A percentile compares a stretch with the other conserved stretches of the same genome.
Conservation (phyloP, 768 basidiomycete genomes). For the Rhizopogon rudus region DNA sequence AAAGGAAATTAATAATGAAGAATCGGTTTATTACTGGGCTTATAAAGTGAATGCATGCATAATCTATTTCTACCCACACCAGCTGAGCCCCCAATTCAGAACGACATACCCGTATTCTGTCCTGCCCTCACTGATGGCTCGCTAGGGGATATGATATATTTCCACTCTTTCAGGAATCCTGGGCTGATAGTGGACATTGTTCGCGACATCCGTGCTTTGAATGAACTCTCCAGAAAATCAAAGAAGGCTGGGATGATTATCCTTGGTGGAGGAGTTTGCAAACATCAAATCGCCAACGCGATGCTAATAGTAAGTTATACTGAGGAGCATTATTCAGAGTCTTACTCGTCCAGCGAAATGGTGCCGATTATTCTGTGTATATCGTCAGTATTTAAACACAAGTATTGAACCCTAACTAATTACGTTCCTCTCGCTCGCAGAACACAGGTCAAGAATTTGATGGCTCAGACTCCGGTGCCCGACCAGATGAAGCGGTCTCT, state of each 20-base stretch:
- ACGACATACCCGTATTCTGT: constrained; percentile 97
- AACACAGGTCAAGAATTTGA: constrained; percentile 99
- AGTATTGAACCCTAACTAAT: neutral
- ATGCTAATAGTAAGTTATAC: constrained; percentile 83
- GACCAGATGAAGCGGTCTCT: constrained; percentile 95
- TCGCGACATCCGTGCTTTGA: constrained; percentile 85
- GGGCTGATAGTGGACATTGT: constrained; percentile 91
- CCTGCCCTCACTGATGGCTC: constrained; percentile 98
- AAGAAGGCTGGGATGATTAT: constrained; percentile 98
- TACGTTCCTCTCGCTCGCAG: constrained; percentile 29
- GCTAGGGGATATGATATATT: constrained; percentile 98
- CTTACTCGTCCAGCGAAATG: constrained; percentile 67
- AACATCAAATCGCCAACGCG: constrained; percentile 99
- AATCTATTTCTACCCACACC: constrained; percentile 7
- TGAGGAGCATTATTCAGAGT: constrained; percentile 2
- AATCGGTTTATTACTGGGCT: constrained; percentile 98
- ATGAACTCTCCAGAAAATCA: constrained; percentile 83
- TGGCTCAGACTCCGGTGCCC: constrained; percentile 94
- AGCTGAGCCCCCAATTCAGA: constrained; percentile 48
- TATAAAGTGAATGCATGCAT: constrained; percentile 74
- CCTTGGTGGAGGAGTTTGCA: constrained; percentile 96
- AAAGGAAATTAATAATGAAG: constrained; percentile 95
- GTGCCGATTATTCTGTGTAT: constrained; percentile 95
- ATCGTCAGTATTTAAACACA: constrained; percentile 50
- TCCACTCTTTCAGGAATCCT: constrained; percentile 89